phyloP scores from a whole-genome alignment of 1,139 yeast species.

The Candida sp. region DNA sequence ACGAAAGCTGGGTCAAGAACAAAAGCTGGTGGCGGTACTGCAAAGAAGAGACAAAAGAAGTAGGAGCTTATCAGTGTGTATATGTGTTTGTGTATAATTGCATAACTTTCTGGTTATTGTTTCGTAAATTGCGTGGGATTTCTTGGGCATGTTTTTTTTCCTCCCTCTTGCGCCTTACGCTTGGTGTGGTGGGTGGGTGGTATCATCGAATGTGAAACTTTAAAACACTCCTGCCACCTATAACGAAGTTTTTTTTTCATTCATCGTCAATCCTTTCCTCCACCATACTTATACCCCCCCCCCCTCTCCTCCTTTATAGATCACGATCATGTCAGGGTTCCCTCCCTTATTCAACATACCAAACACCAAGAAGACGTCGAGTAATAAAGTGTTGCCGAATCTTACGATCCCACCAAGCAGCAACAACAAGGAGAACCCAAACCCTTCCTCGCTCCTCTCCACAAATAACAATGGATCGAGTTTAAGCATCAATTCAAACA shows the following conservation, averaged over 20 bases:
- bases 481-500: not conserved
- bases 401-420: constrained; percentile 16
- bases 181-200: too few relatives aligned
- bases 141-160: not conserved
- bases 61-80: not conserved
- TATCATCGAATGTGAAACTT: not conserved
- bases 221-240: not conserved
- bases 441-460: constrained; percentile 2
- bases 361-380: constrained; percentile 15
- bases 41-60: constrained; percentile 19
- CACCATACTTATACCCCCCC: not conserved
- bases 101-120: not conserved
- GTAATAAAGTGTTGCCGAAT: constrained; percentile 14
- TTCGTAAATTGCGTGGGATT: not conserved
- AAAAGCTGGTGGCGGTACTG: constrained; percentile 11
- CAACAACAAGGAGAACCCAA: constrained; percentile 11
- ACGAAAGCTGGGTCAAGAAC: constrained; percentile 17
- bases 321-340: constrained; percentile 15
- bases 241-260: not conserved
- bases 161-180: too few relatives aligned
- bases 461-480: not conserved
- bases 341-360: constrained; percentile 20
- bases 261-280: not conserved
- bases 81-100: not conserved
- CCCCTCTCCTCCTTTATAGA: too few relatives aligned